Evolutionary conservation across 2,329 filamentous ascomycete species (phyloP), one percentile per base, ranked within the genome.

Genomic region (Sordariomycetes sp.): DNA sequence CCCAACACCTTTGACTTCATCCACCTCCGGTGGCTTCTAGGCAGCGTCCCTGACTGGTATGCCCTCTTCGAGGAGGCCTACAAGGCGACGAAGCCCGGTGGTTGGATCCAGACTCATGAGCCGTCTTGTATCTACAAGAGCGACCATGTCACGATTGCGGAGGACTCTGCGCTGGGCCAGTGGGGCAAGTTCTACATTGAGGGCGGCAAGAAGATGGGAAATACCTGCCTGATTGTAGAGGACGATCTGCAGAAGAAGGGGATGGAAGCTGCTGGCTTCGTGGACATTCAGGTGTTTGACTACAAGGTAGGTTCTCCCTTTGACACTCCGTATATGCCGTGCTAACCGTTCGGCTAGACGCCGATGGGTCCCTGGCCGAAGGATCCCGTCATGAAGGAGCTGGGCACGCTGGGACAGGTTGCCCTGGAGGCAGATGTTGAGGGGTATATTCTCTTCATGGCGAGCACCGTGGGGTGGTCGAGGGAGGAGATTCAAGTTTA

Each of bases 301-400:
- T 61, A 64, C 53, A 67, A 66, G 61, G 59, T 66, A 54, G 2
- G n/a, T 8, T 24, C 53, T 12, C 32, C 15, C 10, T 28, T 42
- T 12, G 17, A 3, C 4, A 42, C 15, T 42, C 36, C 2, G 39
- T 15, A 45, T n/a, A 17, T n/a, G 10, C 39, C 8, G 28, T 15
- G 39, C 39, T 45, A 17, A 45, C 39, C 20, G 25, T 45, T n/a
- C 39, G 6, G 1, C 6, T 12, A 60, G 35, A 62, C 64, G 1
- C 73, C 80, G 22, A 58, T 61, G 5, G 79, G 79, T 0, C 54
- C 55, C 25, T 78, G 76, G 75, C 70, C 74, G 1, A 73, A 71
- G 52, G 70, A 75, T 20, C 67, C 65, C 39, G 71, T 72, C 39
- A 66, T 75, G 57, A 79, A 75, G 63, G 68, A 74, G 52, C 61